Base-by-base conservation (phyloP, 352 stramenopile genomes). In the Pythium utonaiense region DNA sequence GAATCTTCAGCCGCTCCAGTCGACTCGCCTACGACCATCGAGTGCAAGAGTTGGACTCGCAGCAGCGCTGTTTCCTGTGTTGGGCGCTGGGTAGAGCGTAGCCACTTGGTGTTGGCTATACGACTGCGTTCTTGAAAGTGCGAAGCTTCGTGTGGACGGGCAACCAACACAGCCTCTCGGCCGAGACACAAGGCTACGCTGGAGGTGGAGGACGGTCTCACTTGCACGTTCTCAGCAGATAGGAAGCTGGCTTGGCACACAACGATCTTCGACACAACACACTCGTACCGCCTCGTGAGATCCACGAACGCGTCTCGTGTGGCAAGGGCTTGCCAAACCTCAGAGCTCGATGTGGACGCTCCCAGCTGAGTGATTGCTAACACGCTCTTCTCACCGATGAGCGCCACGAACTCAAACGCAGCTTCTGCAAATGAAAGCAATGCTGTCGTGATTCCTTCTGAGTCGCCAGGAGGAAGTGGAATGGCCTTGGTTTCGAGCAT, bases 401-500 rank as follows among this genome's bases (percentile, higher is more conserved):
- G 76, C 21, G 74, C 70, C 13, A 78, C 60, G 60, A 91, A 91
- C 28, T 76, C 54, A 17, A 90, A 40, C 53, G 83, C 67, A 5
- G 79, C 74, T 17, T 62, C 53, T 69, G 83, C 76, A 68, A 88
- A 77, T 27, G 48, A 31, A 28, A 81, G 27, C 5, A 88, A 36
- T 21, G 69, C 75, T 13, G 28, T 64, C 34, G 73, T 63, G 0
- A 88, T 52, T 14, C 59, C 70, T 24, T 57, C 42, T 16, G 63
- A 60, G 19, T 38, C 12, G 22, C 57, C 45, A 14, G 64, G 60
- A 21, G 27, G 6, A 4, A 89, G 28, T 4, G 57, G 45, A 27
- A 91, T 71, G 57, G 70, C 75, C 55, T 63, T 53, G 1, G 80
- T 86, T 53, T 89, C 82, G 7, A 87, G 64, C 21, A 92, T 44